Evolutionary conservation across 306 rosid species (phyloP).

Genomic region (Lotus japonicus): DNA sequence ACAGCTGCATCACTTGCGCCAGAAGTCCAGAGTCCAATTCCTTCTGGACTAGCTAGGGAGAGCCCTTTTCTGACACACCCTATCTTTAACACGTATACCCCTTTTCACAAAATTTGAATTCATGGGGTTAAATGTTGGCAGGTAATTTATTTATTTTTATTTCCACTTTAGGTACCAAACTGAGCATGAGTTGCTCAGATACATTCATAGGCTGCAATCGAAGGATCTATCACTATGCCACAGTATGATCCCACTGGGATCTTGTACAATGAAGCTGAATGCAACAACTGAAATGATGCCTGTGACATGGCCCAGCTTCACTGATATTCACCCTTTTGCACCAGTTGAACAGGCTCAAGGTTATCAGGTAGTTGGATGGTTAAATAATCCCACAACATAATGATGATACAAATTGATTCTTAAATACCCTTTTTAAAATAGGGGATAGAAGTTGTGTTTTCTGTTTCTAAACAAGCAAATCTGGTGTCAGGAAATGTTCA

Average conservation of each 20-base stretch:
- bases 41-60: constrained; percentile 65
- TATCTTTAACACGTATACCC: constrained; percentile 76
- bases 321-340: constrained; percentile 93
- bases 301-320: constrained; percentile 84
- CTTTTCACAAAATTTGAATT: constrained; percentile 13
- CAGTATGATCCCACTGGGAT: constrained; percentile 99
- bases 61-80: constrained; percentile 81
- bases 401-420: constrained; percentile 7
- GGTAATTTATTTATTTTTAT: constrained; percentile 14
- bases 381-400: background rate
- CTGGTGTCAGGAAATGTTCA: constrained; percentile 85
- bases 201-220: constrained; percentile 66
- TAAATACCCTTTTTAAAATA: constrained; percentile 11
- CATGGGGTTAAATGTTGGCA: constrained; percentile 14
- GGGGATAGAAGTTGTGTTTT: constrained; percentile 14
- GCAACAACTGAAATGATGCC: constrained; percentile 99
- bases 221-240: constrained; percentile 94
- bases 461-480: constrained; percentile 25
- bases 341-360: constrained; percentile 86
- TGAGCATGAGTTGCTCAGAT: constrained; percentile 94
- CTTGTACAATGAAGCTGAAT: constrained; percentile 96
- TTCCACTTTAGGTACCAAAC: constrained; percentile 69
- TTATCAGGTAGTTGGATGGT: constrained; percentile 64
- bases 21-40: constrained; percentile 61
- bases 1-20: constrained; percentile 90